Evolutionary conservation across 2,329 filamentous ascomycete species (phyloP), one percentile per base, ranked within the genome.

Genomic region (Tolypocladium endophyticum): DNA sequence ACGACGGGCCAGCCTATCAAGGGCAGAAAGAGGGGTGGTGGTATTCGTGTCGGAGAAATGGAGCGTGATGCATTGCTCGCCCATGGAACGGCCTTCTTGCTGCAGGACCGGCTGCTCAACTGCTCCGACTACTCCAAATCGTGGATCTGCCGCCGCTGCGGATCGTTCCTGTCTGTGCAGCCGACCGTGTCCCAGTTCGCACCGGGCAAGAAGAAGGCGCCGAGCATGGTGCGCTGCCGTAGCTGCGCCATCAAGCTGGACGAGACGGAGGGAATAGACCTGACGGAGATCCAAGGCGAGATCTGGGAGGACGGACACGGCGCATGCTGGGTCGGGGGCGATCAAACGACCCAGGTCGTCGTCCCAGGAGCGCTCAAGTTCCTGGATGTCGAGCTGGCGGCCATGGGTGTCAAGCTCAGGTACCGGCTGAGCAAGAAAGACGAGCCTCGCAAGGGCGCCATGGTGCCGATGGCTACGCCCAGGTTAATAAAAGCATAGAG

Each of bases 41-140:
- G 94, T 87, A 97, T 99, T 72, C 92, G 94, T 81, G 93, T 99
- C 36, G 94, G 94, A 76, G 94, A 99, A 76, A 99, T 99, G 94
- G 94, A 99, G 78, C 89, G 94, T 65, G 94, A 99, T 74, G 90
- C 93, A 4, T 81, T 99, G 28, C 84, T 99, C 60, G 94, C 94
- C 5, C 94, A 99, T 79, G 94, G 94, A 30, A 94, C 92, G 2
- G 92, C 93, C 4, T 97, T 96, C 79, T 76, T 99, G 61, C 83
- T 99, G 7, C 94, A 99, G 72, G 94, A 99, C 73, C 88, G 94
- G 61, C 80, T 99, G 61, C 87, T 99, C 79, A 97, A 99, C 79
- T 99, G 94, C 77, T 96, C 90, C 58, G 94, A 99, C 74, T 95
- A 96, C 73, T 86, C 88, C 35, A 87, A 88, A 63, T 87, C 92